A percentile compares a stretch with the other conserved stretches of the same genome.
phyloP scores from a whole-genome alignment of 2,329 filamentous ascomycete genomes.

The Rhynchosporium agropyri region DNA sequence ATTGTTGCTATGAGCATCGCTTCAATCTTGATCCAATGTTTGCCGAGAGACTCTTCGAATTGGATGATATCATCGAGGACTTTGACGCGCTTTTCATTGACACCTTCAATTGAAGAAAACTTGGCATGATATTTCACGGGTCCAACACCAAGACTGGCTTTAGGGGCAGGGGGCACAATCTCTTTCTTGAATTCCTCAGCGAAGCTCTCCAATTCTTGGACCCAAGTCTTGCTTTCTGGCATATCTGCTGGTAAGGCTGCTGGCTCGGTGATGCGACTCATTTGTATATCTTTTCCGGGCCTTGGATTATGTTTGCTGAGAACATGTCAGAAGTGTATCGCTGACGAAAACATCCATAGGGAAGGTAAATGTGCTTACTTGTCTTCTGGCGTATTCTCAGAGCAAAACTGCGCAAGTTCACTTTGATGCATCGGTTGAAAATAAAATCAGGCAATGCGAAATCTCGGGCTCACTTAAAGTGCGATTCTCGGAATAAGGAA shows the following conservation, averaged over 20 bases:
- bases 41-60: not conserved
- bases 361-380: not conserved
- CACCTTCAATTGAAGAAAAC: not conserved
- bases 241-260: too few relatives aligned
- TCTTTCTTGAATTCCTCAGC: conserved; percentile 5
- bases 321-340: not conserved
- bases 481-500: not conserved
- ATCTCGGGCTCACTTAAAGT: not conserved
- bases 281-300: not conserved
- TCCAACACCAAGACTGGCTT: not conserved
- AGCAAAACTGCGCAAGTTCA: not conserved
- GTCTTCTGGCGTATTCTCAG: too few relatives aligned
- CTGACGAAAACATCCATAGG: not conserved
- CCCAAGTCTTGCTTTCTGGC: not conserved
- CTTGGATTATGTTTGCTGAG: not conserved
- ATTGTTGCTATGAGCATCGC: not conserved
- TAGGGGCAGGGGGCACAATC: not conserved
- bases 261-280: not conserved
- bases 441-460: not conserved
- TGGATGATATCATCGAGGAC: not conserved
- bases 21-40: conserved; percentile 7
- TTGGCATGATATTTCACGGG: not conserved
- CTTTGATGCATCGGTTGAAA: not conserved
- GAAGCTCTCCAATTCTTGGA: conserved; percentile 2
- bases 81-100: not conserved